Conservation (phyloP, 495 filamentous ascomycete genomes). For the Lindgomyces ingoldianus region DNA sequence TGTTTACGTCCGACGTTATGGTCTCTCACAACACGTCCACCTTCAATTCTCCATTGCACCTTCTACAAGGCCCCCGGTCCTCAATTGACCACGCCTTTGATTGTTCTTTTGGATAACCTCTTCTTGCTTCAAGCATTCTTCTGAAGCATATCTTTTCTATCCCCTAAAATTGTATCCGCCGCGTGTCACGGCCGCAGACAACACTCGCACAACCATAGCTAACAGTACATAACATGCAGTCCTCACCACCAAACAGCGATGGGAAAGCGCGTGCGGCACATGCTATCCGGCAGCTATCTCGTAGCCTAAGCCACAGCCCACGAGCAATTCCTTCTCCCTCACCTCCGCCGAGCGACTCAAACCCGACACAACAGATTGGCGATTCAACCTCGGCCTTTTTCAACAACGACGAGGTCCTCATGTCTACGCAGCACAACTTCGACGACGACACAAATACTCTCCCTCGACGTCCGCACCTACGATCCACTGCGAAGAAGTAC, state of each 20-base stretch:
- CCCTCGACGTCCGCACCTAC: constrained; percentile 25
- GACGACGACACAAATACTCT: constrained; percentile 30
- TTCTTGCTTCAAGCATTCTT: constrained; percentile 13
- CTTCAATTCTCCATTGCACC: constrained; percentile 32
- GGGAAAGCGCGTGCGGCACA: constrained; percentile 36
- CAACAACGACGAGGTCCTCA: constrained; percentile 30
- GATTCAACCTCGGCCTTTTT: constrained; percentile 8
- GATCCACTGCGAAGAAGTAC: constrained; percentile 38
- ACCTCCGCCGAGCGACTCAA: constrained; percentile 30
- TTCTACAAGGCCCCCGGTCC: constrained; percentile 15
- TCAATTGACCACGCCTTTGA: constrained; percentile 22
- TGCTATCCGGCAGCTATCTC: constrained; percentile 32
- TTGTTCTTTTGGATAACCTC: constrained; percentile 9
- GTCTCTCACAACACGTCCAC: constrained; percentile 18
- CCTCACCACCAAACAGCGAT: constrained; percentile 30
- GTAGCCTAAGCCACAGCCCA: constrained; percentile 31
- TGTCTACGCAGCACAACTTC: constrained; percentile 35
- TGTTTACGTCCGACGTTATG: constrained; percentile 29
- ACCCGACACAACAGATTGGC: constrained; percentile 28
- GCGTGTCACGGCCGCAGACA: constrained; percentile 21
- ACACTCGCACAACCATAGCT: not conserved
- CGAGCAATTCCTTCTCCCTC: constrained; percentile 21
- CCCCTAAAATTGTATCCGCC: constrained; percentile 20
- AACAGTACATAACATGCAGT: constrained; percentile 18
- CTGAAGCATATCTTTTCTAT: constrained; percentile 25